Conservation (phyloP, 495 filamentous ascomycete genomes). For the Tuber melanosporum region DNA sequence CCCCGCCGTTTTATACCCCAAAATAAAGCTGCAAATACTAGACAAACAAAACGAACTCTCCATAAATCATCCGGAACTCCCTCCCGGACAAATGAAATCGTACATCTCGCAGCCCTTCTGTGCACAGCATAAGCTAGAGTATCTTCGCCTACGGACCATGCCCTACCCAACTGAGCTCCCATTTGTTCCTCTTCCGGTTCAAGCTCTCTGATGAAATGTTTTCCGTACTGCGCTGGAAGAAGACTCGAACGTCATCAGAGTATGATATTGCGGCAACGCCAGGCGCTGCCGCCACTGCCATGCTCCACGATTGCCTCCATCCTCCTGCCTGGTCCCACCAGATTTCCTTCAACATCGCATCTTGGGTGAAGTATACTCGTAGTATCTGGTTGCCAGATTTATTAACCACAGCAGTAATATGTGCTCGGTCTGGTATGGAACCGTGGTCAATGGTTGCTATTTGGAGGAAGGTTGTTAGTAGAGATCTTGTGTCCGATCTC, state of each 20-base stretch:
- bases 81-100: neutral
- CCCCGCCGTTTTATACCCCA: neutral
- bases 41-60: neutral
- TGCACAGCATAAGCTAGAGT: neutral
- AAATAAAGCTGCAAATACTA: neutral
- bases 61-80: neutral
- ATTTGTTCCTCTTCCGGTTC: neutral
- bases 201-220: neutral
- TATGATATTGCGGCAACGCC: neutral
- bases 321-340: neutral
- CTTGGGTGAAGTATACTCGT: neutral
- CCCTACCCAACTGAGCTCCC: neutral
- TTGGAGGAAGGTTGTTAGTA: neutral
- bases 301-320: neutral
- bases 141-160: neutral
- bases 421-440: neutral
- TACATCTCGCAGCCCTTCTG: neutral
- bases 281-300: neutral
- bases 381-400: neutral
- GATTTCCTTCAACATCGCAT: neutral
- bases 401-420: neutral
- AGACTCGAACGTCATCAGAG: neutral
- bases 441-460: neutral
- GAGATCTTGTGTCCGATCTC: neutral
- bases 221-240: neutral